Evolutionary conservation across 2,329 filamentous ascomycete genomes (phyloP), one percentile per base, ranked within the genome.

Genomic region (Fusarium lateritium): DNA sequence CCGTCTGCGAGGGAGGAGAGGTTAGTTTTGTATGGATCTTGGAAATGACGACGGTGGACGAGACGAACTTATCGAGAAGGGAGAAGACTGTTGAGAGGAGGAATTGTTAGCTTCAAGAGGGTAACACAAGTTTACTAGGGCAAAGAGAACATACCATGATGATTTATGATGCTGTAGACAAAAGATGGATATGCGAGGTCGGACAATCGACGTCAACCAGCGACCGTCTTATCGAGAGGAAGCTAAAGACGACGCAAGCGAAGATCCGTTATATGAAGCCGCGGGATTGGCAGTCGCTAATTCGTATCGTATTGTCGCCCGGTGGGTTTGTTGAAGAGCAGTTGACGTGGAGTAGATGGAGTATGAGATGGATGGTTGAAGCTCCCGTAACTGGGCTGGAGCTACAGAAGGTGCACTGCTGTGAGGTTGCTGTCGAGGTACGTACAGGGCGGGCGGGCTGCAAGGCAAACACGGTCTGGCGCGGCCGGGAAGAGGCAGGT

Each of bases 1-100:
- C 95, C 95, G 81, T 91, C 88, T 91, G 57, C 52, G 45, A 61
- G 59, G 49, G 54, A 57, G 64, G 74, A 42, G 55, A 45, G 53
- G 62, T 69, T 62, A 70, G 59, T 39, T 58, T 60, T 26, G 40
- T 26, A 56, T 26, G 45, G 54, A 57, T 19, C 49, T 51, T 46
- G 53, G 39, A 22, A 7, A 56, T 19, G 36, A 53, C 56, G 51
- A 31, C 22, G 36, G 53, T 21, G 36, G 49, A 47, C 26, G 62
- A 34, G 50, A 74, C 89, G 80, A 87, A 97, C 94, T 98, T 91
- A 97, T 97, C 81, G 94, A 92, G 89, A 97, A 97, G 74, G 94
- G 94, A 73, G 92, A 96, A 79, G 91, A 90, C 94, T 97, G 79
- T 63, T 70, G 36, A 24, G 42, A 53, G 53, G 74, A 57, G 77